These are phyloP conservation scores for Diaporthe citrichinensis DNA, from an alignment of 2,329 filamentous ascomycete genomes.

Conservation along the genomic window DNA sequence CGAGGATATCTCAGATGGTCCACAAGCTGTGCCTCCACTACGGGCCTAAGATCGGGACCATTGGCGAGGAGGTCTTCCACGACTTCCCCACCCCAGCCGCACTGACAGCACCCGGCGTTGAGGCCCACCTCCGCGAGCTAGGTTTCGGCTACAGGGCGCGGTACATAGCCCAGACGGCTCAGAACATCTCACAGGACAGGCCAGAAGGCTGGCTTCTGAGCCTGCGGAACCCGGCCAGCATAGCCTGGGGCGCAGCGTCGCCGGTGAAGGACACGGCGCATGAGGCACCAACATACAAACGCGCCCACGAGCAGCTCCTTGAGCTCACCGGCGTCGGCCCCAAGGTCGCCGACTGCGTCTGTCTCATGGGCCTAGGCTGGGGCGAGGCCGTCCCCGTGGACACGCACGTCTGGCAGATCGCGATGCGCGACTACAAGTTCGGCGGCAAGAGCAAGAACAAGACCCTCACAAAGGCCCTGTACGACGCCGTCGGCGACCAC, in stretches of 20 bases:
- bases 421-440: conserved; percentile 94
- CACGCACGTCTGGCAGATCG: conserved; percentile 99
- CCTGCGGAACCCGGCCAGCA: conserved; percentile 83
- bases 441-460: conserved; percentile 81
- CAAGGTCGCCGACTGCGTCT: conserved; percentile 97
- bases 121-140: conserved; percentile 82
- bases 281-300: conserved; percentile 73
- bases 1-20: conserved; percentile 95
- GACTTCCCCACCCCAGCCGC: conserved; percentile 87
- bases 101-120: conserved; percentile 81
- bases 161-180: conserved; percentile 90
- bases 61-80: conserved; percentile 81
- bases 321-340: conserved; percentile 90
- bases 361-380: conserved; percentile 96
- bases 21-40: conserved; percentile 92
- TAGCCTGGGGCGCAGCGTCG: conserved; percentile 61
- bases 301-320: conserved; percentile 85
- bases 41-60: conserved; percentile 79
- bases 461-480: conserved; percentile 88
- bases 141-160: conserved; percentile 96
- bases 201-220: conserved; percentile 82
- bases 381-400: conserved; percentile 95
- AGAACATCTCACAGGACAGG: conserved; percentile 76
- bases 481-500: conserved; percentile 90
- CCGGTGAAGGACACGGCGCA: conserved; percentile 39